A percentile compares a stretch with the other conserved stretches of the same genome.
Conservation (phyloP, 2,329 filamentous ascomycete genomes). For the Helotiales sp. region DNA sequence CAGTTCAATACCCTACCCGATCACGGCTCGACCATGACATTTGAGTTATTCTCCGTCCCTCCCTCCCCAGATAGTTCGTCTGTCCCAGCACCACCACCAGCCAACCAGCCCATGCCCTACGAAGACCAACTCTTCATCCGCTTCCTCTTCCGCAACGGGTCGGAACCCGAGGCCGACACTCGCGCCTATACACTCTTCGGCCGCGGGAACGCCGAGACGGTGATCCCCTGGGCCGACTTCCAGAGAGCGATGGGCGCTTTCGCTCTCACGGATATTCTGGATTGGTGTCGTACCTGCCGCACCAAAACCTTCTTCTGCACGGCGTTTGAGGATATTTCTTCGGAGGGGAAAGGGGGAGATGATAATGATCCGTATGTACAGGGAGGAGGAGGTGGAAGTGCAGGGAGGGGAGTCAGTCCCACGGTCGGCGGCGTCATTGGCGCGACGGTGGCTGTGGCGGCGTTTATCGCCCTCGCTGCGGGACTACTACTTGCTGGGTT, state of each 20-base stretch:
- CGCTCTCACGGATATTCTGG: constrained; percentile 27
- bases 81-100: no score
- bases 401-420: constrained; percentile 17
- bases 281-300: constrained; percentile 40
- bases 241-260: constrained; percentile 34
- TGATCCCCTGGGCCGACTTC: constrained; percentile 42
- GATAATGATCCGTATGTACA: neutral
- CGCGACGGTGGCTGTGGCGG: constrained; percentile 35
- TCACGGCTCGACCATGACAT: constrained; percentile 76
- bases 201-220: constrained; percentile 33
- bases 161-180: constrained; percentile 39
- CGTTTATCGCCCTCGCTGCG: constrained; percentile 22
- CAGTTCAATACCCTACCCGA: constrained; percentile 59
- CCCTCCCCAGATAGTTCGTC: no score
- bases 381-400: neutral
- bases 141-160: constrained; percentile 60
- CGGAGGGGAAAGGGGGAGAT: neutral
- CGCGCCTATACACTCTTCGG: constrained; percentile 43
- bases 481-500: constrained; percentile 36
- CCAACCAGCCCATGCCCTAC: constrained; percentile 30
- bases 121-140: constrained; percentile 53
- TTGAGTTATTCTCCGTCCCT: constrained; percentile 63
- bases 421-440: constrained; percentile 41
- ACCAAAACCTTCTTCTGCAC: constrained; percentile 37
- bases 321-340: constrained; percentile 21